Conservation (phyloP, 768 basidiomycete genomes). For the Krasilnikovozyma curviuscula region DNA sequence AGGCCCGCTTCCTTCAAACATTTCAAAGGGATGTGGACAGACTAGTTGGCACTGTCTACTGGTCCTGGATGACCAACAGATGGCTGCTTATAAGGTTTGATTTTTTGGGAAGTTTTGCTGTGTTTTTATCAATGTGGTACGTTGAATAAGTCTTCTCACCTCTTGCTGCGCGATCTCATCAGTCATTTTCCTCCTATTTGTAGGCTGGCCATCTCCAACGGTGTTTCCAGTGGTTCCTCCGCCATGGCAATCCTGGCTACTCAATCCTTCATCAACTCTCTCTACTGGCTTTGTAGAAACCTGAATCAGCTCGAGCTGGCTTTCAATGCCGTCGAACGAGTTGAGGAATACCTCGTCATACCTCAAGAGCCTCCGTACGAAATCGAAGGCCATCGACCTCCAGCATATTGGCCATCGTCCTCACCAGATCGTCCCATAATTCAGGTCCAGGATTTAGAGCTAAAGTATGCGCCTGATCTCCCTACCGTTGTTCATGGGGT, state of each 20-base stretch:
- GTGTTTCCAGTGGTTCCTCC: conserved; percentile 40
- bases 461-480: conserved; percentile 62
- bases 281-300: conserved; percentile 25
- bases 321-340: conserved; percentile 55
- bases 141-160: too few relatives aligned
- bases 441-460: conserved; percentile 44
- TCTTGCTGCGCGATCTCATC: neutral
- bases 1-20: conserved; percentile 30
- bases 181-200: conserved; percentile 24
- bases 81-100: neutral
- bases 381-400: conserved; percentile 39
- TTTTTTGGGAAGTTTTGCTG: conserved; percentile 45
- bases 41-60: conserved; percentile 6
- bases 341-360: conserved; percentile 48
- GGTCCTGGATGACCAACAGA: neutral
- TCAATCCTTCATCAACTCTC: conserved; percentile 21
- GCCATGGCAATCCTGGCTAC: conserved; percentile 50
- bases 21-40: conserved; percentile 5
- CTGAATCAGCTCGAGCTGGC: conserved; percentile 42
- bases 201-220: conserved; percentile 45
- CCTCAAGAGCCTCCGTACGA: conserved; percentile 49
- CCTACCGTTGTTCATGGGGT: conserved; percentile 56
- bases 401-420: conserved; percentile 51
- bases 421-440: conserved; percentile 33
- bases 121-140: conserved; percentile 37